Percentiles rank a stretch among this genome's conserved stretches.
phyloP scores from a whole-genome alignment of 2,329 filamentous ascomycete genomes.

The Zymoseptoria brevis region DNA sequence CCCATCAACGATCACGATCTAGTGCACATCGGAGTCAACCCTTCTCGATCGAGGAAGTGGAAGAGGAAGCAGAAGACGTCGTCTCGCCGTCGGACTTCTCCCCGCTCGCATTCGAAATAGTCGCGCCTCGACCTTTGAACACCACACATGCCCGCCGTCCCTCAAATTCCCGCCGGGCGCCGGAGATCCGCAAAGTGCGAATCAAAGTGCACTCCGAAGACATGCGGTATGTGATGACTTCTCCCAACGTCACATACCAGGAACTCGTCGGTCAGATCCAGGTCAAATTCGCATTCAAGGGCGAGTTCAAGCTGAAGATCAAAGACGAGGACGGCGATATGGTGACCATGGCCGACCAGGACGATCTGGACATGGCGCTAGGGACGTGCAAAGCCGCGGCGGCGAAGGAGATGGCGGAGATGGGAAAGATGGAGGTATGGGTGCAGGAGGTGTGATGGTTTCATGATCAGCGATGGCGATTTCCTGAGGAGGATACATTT shows the following conservation, averaged over 20 bases:
- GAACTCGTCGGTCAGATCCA: conserved; percentile 73
- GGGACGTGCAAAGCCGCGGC: conserved; percentile 51
- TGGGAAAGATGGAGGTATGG: conserved; percentile 86
- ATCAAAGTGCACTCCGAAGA: conserved; percentile 90
- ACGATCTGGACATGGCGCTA: conserved; percentile 86
- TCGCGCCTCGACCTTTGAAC: conserved; percentile 29
- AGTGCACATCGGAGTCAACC: conserved; percentile 37
- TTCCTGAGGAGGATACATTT: background rate
- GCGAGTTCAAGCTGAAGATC: conserved; percentile 78
- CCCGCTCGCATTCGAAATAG: conserved; percentile 51
- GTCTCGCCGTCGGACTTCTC: conserved; percentile 20
- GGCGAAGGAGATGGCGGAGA: conserved; percentile 68
- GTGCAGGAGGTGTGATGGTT: conserved; percentile 20
- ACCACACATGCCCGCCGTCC: conserved; percentile 34
- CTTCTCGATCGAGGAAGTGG: conserved; percentile 71
- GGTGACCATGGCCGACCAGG: conserved; percentile 95
- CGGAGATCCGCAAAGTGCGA: conserved; percentile 66
- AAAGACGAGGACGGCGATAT: conserved; percentile 85
- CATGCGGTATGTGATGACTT: conserved; percentile 86
- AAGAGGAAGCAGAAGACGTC: conserved; percentile 50
- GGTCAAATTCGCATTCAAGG: conserved; percentile 72
- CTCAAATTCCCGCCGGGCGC: conserved; percentile 43
- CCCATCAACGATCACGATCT: conserved; percentile 25
- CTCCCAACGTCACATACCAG: conserved; percentile 60
- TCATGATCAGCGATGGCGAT: background rate